Conservation (phyloP, 2,329 filamentous ascomycete genomes). For the Cercospora brassicicola region DNA sequence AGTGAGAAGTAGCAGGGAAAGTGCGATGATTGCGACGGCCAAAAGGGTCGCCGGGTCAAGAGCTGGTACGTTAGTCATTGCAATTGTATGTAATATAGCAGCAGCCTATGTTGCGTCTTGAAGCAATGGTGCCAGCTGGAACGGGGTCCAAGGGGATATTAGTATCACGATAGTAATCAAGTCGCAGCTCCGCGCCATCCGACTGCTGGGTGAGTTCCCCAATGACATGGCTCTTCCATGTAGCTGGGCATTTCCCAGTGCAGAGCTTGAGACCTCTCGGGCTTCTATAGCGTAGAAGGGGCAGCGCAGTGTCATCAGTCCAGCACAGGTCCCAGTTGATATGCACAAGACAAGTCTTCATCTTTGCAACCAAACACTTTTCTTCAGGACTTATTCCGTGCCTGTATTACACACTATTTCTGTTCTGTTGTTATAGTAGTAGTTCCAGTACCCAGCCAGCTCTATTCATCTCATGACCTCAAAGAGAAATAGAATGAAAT, state of each 20-base stretch:
- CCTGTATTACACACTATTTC: background rate
- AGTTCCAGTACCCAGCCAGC: background rate
- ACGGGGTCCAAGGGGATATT: too few species aligned
- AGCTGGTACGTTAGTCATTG: background rate
- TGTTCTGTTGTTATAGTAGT: background rate
- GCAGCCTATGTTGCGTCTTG: background rate
- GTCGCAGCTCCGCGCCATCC: too few species aligned
- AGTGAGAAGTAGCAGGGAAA: background rate
- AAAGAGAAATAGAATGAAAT: background rate
- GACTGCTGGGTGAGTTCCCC: too few species aligned
- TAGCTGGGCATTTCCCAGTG: too few species aligned
- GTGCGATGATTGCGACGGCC: background rate
- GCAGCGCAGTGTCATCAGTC: too few species aligned
- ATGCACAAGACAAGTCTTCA: background rate
- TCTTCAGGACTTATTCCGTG: background rate
- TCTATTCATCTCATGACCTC: conserved; percentile 1
- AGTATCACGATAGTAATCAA: too few species aligned
- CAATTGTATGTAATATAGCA: background rate
- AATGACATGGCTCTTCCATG: too few species aligned
- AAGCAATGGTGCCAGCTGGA: background rate
- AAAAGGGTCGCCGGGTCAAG: background rate
- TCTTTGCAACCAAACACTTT: background rate
- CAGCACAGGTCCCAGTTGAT: too few species aligned
- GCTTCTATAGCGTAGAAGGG: too few species aligned
- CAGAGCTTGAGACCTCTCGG: too few species aligned